These are phyloP conservation scores for Cryptococcus maquisensis DNA, from an alignment of 1,284 basidiomycete species.

Conservation along the genomic window DNA sequence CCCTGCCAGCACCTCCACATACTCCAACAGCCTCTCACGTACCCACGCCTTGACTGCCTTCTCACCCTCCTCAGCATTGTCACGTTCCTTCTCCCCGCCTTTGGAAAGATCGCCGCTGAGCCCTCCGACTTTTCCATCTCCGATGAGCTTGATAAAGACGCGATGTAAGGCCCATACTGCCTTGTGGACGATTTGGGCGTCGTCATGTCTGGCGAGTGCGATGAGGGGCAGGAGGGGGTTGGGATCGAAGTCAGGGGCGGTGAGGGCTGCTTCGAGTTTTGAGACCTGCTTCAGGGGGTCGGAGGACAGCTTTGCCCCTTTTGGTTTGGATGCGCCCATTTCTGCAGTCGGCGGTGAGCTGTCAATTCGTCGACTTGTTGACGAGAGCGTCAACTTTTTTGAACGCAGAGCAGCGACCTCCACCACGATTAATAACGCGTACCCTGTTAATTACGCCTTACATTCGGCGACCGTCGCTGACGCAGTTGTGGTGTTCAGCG, in stretches of 20 bases:
- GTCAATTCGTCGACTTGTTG: too few species aligned
- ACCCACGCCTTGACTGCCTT: conserved; percentile 72
- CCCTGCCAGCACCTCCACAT: conserved; percentile 62
- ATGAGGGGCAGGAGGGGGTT: conserved; percentile 77
- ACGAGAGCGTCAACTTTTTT: too few species aligned
- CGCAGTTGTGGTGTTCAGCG: too few species aligned
- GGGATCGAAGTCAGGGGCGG: conserved; percentile 55
- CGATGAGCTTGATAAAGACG: conserved; percentile 65
- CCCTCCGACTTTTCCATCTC: conserved; percentile 56
- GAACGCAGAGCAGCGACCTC: too few species aligned
- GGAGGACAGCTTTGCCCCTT: too few species aligned
- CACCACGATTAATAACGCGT: too few species aligned
- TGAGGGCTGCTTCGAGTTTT: conserved; percentile 33
- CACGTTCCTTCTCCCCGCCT: conserved; percentile 14
- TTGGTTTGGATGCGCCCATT: too few species aligned
- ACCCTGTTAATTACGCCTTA: too few species aligned
- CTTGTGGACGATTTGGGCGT: conserved; percentile 62
- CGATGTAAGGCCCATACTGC: conserved; percentile 78
- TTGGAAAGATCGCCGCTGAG: conserved; percentile 17
- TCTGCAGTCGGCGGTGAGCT: too few species aligned
- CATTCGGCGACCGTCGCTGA: too few species aligned
- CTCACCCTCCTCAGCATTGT: conserved; percentile 29
- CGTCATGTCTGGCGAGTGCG: conserved; percentile 50
- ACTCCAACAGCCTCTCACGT: conserved; percentile 63
- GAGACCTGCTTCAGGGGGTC: conserved; percentile 13